These are phyloP conservation scores for Macrophomina phaseolina DNA, from an alignment of 2,329 filamentous ascomycete species.

Conservation along the genomic window DNA sequence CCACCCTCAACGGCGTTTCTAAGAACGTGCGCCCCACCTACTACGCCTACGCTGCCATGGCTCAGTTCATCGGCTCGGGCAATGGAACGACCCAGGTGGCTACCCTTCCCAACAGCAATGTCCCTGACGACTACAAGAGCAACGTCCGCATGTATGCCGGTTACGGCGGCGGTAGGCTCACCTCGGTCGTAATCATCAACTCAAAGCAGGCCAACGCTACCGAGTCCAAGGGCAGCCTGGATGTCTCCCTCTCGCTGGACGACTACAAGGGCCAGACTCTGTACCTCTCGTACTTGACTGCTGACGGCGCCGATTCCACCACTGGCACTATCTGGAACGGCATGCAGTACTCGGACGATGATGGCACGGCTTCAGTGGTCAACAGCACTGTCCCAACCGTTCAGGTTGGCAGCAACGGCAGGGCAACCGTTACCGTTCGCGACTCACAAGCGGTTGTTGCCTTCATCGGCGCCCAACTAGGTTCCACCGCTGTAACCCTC, in stretches of 20 bases:
- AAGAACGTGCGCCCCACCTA: constrained; percentile 54
- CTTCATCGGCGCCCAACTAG: constrained; percentile 50
- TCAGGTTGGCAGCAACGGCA: constrained; percentile 42
- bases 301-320: constrained; percentile 51
- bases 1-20: constrained; percentile 42
- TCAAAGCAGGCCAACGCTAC: constrained; percentile 51
- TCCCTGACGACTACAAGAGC: constrained; percentile 46
- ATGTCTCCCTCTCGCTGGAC: constrained; percentile 50
- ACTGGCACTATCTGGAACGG: constrained; percentile 55
- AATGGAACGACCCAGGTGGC: constrained; percentile 54
- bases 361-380: constrained; percentile 48
- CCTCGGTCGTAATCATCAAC: constrained; percentile 56
- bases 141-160: constrained; percentile 52
- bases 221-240: constrained; percentile 46
- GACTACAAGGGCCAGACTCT: constrained; percentile 49
- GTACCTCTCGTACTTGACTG: constrained; percentile 56
- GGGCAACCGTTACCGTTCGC: constrained; percentile 41
- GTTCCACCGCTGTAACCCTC: constrained; percentile 37
- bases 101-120: constrained; percentile 38
- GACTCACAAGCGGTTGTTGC: constrained; percentile 56
- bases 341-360: constrained; percentile 49
- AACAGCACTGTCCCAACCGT: constrained; percentile 42
- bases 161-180: constrained; percentile 51
- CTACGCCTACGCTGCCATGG: constrained; percentile 59
- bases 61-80: constrained; percentile 55